Conservation (phyloP, 176 grass and related monocot genomes). For the Poa pratensis region DNA sequence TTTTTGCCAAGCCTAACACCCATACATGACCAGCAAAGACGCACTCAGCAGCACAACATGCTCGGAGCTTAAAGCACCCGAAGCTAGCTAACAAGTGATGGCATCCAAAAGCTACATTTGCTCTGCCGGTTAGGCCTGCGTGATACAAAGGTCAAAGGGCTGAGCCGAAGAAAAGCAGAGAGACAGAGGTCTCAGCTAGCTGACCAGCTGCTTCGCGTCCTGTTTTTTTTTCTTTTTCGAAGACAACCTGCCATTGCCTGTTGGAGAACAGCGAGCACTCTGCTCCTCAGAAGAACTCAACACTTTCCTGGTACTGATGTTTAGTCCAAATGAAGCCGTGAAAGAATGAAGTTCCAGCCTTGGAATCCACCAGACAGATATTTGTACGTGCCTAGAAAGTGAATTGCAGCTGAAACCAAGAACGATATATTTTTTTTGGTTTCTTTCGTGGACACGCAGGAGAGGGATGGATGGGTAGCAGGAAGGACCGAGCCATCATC, state of each 20-base stretch:
- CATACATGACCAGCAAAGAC: constrained; percentile 21
- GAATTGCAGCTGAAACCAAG: background rate
- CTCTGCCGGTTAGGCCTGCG: background rate
- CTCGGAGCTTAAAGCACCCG: background rate
- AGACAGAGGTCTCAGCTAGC: no score
- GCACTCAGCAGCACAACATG: constrained; percentile 19
- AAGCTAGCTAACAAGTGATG: no score
- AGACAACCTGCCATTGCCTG: background rate
- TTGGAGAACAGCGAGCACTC: background rate
- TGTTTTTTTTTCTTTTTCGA: no score
- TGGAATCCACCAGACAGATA: no score
- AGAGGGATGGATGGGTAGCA: background rate
- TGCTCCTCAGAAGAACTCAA: background rate
- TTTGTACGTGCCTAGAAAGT: no score
- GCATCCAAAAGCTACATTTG: no score
- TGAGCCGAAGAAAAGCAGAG: constrained; percentile 44
- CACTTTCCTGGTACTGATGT: background rate
- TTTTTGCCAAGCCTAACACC: background rate
- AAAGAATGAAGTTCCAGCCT: no score
- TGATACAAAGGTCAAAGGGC: constrained; percentile 28
- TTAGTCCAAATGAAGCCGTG: background rate
- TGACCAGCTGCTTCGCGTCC: no score
- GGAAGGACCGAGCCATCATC: constrained; percentile 39
- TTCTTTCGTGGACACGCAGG: background rate
- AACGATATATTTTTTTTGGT: no score